These are phyloP conservation scores for Wallemia hederae DNA, from an alignment of 1,284 basidiomycete genomes.

Conservation along the genomic window DNA sequence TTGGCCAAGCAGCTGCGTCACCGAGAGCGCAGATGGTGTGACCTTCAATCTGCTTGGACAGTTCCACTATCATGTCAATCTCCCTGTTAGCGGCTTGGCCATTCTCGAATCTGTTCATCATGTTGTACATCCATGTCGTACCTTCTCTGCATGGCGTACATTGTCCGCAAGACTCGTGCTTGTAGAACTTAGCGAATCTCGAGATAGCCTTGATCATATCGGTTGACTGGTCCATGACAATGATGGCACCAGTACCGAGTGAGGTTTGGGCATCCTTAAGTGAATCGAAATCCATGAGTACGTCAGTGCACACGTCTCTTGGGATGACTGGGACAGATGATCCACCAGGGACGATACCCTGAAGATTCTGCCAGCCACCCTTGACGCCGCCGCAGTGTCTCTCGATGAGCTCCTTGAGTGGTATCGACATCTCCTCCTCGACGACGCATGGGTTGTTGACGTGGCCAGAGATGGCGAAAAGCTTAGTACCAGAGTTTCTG, in stretches of 20 bases:
- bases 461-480: slow-evolving; percentile 85
- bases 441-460: slow-evolving; percentile 96
- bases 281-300: slow-evolving; percentile 95
- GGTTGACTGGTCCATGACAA: slow-evolving; percentile 94
- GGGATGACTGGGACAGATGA: slow-evolving; percentile 86
- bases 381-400: slow-evolving; percentile 84
- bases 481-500: slow-evolving; percentile 80
- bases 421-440: slow-evolving; percentile 97
- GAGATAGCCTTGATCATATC: slow-evolving; percentile 81
- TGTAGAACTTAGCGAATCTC: slow-evolving; percentile 83
- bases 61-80: slow-evolving; percentile 84
- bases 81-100: slow-evolving; percentile 71
- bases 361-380: slow-evolving; percentile 86
- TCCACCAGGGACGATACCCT: slow-evolving; percentile 83
- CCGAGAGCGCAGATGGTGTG: slow-evolving; percentile 87
- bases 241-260: slow-evolving; percentile 88
- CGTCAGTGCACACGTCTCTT: slow-evolving; percentile 46
- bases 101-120: slow-evolving; percentile 54
- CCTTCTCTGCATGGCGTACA: slow-evolving; percentile 79
- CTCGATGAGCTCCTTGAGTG: slow-evolving; percentile 72
- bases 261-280: slow-evolving; percentile 81
- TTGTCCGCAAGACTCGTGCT: slow-evolving; percentile 95
- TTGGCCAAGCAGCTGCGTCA: slow-evolving; percentile 94
- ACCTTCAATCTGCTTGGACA: slow-evolving; percentile 89
- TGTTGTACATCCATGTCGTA: slow-evolving; percentile 95